Evolutionary conservation across 106 monocot genomes (phyloP), one percentile per base, ranked within the genome.

Genomic region (Allium sativum): DNA sequence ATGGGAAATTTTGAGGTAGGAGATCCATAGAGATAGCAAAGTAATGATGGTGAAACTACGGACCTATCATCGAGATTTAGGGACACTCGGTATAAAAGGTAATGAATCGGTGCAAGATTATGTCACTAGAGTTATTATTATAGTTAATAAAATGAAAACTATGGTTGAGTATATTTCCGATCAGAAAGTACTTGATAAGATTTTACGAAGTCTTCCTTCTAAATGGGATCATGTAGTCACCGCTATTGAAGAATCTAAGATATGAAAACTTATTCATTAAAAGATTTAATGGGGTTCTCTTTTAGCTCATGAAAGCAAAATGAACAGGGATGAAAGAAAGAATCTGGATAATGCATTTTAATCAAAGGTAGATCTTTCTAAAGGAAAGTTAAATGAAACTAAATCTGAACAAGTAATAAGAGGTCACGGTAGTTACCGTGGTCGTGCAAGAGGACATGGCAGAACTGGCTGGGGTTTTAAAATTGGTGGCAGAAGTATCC

Each of bases 141-240:
- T 61, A 8, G 19, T 50, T 70, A 70, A 70, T 61, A 22, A 70
- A 19, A 60, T 70, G 60, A 70, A 41, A 61, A 61, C 57, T 7
- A 9, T 57, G 10, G 57, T 19, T 6, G 21, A 57, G 13, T 4
- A 57, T 8, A 20, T 57, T 20, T 17, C 10, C 9, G 57, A 57
- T 22, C 47, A 47, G 12, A 47, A 57, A 54, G 6, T 12, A 54
- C n/a, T 54, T n/a, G 53, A 54, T n/a, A 59, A 59, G 40, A 21
- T 59, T 4, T 59, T 59, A 19, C 21, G 18, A 59, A 59, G 18
- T 59, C 9, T 59, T 8, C 4, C 19, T 40, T 19, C 18, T 31
- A 31, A 21, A 11, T 59, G 8, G 21, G 40, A 59, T 21, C 18
- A 59, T 59, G 40, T 59, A 4, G 58, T 59, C 4, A 5, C 58